A percentile compares a stretch with the other conserved stretches of the same genome.
Evolutionary conservation across 805 yeast genomes (phyloP).

Genomic region (Henningerozyma blattae): DNA sequence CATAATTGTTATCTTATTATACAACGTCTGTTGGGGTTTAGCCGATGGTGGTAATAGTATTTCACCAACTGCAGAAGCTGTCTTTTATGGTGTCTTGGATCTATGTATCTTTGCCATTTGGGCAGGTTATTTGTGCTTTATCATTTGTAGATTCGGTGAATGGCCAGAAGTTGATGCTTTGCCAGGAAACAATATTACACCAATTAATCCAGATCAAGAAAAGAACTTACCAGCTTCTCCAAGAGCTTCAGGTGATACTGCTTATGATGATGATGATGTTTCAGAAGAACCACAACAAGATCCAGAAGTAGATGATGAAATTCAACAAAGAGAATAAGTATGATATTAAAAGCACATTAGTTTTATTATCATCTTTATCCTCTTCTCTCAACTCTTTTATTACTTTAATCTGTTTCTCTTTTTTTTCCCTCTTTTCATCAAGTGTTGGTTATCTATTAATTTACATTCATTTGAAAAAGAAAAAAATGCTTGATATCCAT

Average conservation of each 20-base stretch:
- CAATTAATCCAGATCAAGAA: constrained; percentile 1
- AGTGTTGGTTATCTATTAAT: no score
- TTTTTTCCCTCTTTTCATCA: no score
- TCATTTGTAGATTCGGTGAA: neutral
- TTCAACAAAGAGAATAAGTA: no score
- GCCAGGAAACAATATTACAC: neutral
- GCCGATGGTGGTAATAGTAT: constrained; percentile 54
- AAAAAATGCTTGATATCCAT: no score
- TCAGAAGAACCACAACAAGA: no score
- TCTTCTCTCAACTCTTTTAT: no score
- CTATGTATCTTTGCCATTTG: constrained; percentile 25
- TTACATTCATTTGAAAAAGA: no score
- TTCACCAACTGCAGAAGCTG: constrained; percentile 46
- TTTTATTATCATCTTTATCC: no score
- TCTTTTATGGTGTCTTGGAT: constrained; percentile 49
- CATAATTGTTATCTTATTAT: neutral
- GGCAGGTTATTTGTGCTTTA: neutral
- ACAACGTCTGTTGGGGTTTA: constrained; percentile 14
- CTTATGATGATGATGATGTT: neutral
- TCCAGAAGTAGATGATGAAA: no score
- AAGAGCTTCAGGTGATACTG: constrained; percentile 27
- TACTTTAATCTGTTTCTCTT: no score
- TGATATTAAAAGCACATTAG: no score
- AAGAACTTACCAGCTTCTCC: constrained; percentile 11
- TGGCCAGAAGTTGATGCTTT: neutral